Base-by-base conservation (phyloP, 73 alveolate species). In the Halteria grandinella region DNA sequence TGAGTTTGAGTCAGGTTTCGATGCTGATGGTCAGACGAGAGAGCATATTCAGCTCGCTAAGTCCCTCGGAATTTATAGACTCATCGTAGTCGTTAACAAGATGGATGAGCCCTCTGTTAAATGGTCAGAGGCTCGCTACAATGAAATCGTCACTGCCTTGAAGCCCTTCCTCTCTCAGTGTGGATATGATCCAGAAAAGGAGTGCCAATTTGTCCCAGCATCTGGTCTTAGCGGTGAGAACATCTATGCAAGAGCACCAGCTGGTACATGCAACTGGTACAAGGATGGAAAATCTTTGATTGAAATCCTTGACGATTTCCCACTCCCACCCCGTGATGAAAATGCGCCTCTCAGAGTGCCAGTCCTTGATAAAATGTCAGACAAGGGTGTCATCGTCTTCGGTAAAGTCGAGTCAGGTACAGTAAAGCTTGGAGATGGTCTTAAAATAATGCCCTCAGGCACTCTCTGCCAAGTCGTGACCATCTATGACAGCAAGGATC, bases 1-100 rank as follows among this genome's bases (percentile, higher is more conserved):
- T 34, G 99, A 98, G 91, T 98, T 96, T 80, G 99, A 98, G 83
- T 83, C 99, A 0, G 99, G 99, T 28, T 98, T 98, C 80, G 99
- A 96, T 70, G 79, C 86, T 54, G 99, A 98, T 20, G 99, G 99
- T n/a, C 95, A 97, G 51, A 98, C 99, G 57, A 89, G 99, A 66
- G 99, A 98, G 81, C 99, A 97, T 81, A 97, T 98, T 31, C 76
- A 91, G 80, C 95, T 98, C 33, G 98, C 99, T 55, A 97, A 93
- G 75, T 90, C 98, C 20, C 88, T 97, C 17, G 99, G 99, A 1
- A 98, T 98, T 33, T 82, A 85, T 53, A 90, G 93, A 75, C 85
- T 98, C 54, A 89, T 98, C 5, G 95, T 97, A 34, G 90, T 97
- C 70, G 94, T 98, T 50, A 97, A 98, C 92, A 98, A 98, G 89